Evolutionary conservation across 306 rosid genomes (phyloP), one percentile per base, ranked within the genome.

Genomic region (Abrus precatorius): DNA sequence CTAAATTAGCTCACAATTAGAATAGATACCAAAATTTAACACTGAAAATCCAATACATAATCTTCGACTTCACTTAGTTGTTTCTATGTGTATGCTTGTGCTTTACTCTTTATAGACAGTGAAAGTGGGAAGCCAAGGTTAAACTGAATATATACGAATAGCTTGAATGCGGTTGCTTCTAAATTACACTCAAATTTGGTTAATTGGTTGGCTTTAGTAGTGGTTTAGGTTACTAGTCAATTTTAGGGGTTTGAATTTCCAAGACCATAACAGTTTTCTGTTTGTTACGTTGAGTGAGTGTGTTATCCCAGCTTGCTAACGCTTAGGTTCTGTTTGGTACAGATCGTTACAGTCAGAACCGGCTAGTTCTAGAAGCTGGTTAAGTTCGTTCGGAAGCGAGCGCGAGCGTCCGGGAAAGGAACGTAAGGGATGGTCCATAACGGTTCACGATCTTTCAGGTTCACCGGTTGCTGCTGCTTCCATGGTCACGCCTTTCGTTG

Each of bases 391-490:
- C 6, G 96, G 96, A 13, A 91, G 96, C 61, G 96, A 91, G 76
- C 86, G 95, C 44, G 95, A 91, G 69, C 84, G 91, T 2, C 88
- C 90, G 0, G 93, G 92, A 14, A 91, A 89, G 40, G 96, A 91
- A 57, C 83, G 96, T 0, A 91, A 91, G 50, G 96, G 96, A 29
- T 91, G 96, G 96, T 91, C 93, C 12, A 81, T 91, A 1, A 91
- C 89, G 34, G 87, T 91, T 43, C 96, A 91, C 50, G 96, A 91
- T 41, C 93, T 91, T 43, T 91, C 96, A 9, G 96, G 96, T 20
- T 91, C 96, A 0, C 96, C 96, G 0, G 96, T 91, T 0, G 96
- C 96, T 1, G 88, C 87, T 0, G 96, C 96, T 10, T 91, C 96
- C 0, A 91, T 91, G 96, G 93, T 86, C 3, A 91, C 92, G 0